Percentiles rank a stretch among this genome's conserved stretches.
Evolutionary conservation across 2,329 filamentous ascomycete species (phyloP).

Genomic region (Colletotrichum melonis): DNA sequence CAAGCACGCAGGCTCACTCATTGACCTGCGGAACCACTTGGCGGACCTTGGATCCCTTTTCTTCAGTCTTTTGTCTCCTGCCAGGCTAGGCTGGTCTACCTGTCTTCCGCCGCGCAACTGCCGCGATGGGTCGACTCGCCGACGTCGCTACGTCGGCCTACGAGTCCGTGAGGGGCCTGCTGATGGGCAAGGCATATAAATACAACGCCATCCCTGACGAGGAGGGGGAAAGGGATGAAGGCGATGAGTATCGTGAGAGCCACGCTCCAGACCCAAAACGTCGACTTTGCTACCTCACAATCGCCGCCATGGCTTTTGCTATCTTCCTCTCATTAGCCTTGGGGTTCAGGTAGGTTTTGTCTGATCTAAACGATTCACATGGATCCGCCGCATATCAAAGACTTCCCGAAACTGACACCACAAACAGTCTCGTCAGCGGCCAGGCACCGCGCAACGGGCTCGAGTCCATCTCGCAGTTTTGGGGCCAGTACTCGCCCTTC

Average conservation of each 20-base stretch:
- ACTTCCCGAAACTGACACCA: background rate
- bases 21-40: conserved; percentile 16
- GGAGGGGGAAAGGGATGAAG: conserved; percentile 27
- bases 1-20: background rate
- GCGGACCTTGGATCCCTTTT: background rate
- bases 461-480: conserved; percentile 68
- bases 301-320: conserved; percentile 37
- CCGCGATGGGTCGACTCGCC: conserved; percentile 29
- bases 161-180: conserved; percentile 34
- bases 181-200: conserved; percentile 40
- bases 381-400: background rate
- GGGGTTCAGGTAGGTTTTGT: conserved; percentile 14
- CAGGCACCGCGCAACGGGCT: conserved; percentile 11
- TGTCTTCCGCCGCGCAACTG: background rate
- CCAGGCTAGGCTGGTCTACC: background rate
- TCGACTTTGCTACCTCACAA: conserved; percentile 37
- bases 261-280: conserved; percentile 36
- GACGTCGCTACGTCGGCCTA: conserved; percentile 26
- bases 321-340: conserved; percentile 6
- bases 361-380: too few species aligned
- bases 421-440: conserved; percentile 30
- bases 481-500: conserved; percentile 91
- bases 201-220: conserved; percentile 43
- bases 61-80: background rate
- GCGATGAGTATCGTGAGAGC: conserved; percentile 16